phyloP scores from a whole-genome alignment of 352 stramenopile genomes.

The Pythium rhizo-oryzae region DNA sequence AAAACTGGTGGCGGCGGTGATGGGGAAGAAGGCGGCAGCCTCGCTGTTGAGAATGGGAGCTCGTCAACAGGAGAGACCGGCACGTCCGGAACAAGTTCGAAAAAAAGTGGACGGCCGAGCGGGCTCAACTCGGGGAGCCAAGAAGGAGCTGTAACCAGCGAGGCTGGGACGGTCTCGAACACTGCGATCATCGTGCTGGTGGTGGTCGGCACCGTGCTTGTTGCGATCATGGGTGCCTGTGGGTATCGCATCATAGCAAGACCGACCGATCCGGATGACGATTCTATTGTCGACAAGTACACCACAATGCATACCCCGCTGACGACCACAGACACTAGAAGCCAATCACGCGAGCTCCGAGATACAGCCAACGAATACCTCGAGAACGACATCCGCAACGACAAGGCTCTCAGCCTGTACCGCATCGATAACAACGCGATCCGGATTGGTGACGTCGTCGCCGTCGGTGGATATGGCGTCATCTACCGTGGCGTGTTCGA shows the following conservation, averaged over 20 bases:
- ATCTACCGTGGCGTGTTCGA: constrained; percentile 6
- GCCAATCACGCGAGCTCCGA: too few relatives aligned
- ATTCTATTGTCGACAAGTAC: neutral
- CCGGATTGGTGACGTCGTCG: neutral
- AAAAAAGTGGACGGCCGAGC: too few relatives aligned
- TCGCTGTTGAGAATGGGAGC: too few relatives aligned
- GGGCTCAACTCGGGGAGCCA: too few relatives aligned
- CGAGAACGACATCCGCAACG: constrained; percentile 8
- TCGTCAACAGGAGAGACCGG: too few relatives aligned
- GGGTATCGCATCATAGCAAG: neutral
- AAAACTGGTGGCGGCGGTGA: too few relatives aligned
- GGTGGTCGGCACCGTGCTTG: neutral
- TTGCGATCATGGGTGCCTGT: neutral
- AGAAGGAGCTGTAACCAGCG: neutral
- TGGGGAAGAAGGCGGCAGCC: too few relatives aligned
- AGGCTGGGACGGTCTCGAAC: neutral
- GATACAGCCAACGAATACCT: constrained; percentile 2
- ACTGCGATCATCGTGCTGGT: neutral
- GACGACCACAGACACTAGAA: too few relatives aligned
- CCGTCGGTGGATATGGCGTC: constrained; percentile 13
- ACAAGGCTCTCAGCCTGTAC: neutral
- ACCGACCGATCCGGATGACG: neutral
- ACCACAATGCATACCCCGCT: neutral
- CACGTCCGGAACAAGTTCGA: too few relatives aligned
- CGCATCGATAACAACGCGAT: constrained; percentile 10